Evolutionary conservation across 768 basidiomycete species (phyloP).

Genomic region (Tremella yokohamensis): DNA sequence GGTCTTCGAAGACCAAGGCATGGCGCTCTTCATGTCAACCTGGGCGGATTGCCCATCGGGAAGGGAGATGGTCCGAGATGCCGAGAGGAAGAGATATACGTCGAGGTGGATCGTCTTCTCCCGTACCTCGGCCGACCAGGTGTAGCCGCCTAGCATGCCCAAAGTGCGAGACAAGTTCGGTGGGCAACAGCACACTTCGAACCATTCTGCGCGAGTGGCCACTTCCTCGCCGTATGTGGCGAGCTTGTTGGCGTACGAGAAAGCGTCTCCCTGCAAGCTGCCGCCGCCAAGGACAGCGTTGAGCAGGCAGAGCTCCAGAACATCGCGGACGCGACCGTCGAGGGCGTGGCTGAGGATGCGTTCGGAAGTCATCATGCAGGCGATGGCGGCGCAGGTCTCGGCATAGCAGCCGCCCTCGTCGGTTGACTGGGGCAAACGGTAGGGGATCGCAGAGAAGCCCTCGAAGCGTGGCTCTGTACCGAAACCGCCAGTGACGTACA

Average conservation of each 20-base stretch:
- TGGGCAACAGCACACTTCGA: constrained; percentile 37
- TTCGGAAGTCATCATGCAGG: constrained; percentile 31
- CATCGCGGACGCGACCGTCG: constrained; percentile 23
- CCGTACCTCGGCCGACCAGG: constrained; percentile 20
- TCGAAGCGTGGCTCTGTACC: constrained; percentile 25
- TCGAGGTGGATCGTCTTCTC: constrained; percentile 16
- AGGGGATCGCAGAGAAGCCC: constrained; percentile 27
- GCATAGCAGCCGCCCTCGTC: constrained; percentile 34
- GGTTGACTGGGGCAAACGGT: constrained; percentile 19
- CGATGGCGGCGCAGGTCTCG: constrained; percentile 37
- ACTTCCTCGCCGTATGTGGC: constrained; percentile 29
- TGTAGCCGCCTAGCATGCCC: constrained; percentile 33
- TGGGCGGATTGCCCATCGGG: constrained; percentile 14
- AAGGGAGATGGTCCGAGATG: constrained; percentile 19
- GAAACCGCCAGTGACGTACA: constrained; percentile 30
- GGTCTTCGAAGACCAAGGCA: constrained; percentile 31
- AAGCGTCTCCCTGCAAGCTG: constrained; percentile 24
- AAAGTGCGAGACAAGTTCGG: constrained; percentile 31
- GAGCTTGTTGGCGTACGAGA: constrained; percentile 28
- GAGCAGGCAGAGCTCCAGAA: constrained; percentile 24
- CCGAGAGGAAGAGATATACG: constrained; percentile 29
- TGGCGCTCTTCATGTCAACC: constrained; percentile 20
- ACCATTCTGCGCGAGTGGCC: constrained; percentile 27
- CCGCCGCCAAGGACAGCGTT: constrained; percentile 31
- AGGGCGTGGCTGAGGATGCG: constrained; percentile 20